Evolutionary conservation across 768 basidiomycete genomes (phyloP).

Genomic region (Epithele typhae): DNA sequence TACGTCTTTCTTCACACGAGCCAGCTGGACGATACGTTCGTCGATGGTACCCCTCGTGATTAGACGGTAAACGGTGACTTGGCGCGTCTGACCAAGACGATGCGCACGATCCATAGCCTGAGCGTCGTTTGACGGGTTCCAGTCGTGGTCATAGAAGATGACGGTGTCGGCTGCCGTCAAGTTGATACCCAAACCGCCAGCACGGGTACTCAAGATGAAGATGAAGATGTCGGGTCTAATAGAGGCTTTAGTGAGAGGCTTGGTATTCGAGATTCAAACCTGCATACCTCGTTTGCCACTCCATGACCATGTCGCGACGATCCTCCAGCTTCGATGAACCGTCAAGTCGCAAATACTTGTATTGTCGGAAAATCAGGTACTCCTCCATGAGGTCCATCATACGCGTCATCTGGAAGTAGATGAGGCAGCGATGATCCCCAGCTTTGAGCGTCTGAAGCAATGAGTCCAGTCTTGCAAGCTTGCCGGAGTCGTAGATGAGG

Average conservation of each 20-base stretch:
- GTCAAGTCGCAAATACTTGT: constrained; percentile 90
- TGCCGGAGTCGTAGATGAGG: constrained; percentile 94
- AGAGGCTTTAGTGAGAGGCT: background rate
- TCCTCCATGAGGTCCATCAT: constrained; percentile 99
- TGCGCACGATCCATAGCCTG: constrained; percentile 99
- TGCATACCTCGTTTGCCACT: constrained; percentile 93
- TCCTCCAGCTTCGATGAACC: constrained; percentile 95
- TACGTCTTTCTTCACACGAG: constrained; percentile 96
- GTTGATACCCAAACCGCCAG: constrained; percentile 96
- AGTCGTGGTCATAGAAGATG: constrained; percentile 91
- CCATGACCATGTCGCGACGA: constrained; percentile 97
- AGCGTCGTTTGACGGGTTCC: constrained; percentile 97
- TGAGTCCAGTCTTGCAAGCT: constrained; percentile 84
- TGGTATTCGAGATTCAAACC: background rate
- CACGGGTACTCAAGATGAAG: constrained; percentile 88
- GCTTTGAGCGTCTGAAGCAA: constrained; percentile 91
- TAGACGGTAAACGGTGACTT: constrained; percentile 94
- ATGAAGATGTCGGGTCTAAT: constrained; percentile 89
- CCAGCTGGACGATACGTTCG: constrained; percentile 94
- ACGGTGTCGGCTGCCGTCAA: constrained; percentile 95
- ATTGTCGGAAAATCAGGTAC: constrained; percentile 94
- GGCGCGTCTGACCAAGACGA: constrained; percentile 92
- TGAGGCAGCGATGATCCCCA: constrained; percentile 87
- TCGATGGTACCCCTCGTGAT: constrained; percentile 94
- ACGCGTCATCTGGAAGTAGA: constrained; percentile 99